These are phyloP conservation scores for Paramecium sexaurelia DNA, from an alignment of 73 alveolate species.

Conservation along the genomic window DNA sequence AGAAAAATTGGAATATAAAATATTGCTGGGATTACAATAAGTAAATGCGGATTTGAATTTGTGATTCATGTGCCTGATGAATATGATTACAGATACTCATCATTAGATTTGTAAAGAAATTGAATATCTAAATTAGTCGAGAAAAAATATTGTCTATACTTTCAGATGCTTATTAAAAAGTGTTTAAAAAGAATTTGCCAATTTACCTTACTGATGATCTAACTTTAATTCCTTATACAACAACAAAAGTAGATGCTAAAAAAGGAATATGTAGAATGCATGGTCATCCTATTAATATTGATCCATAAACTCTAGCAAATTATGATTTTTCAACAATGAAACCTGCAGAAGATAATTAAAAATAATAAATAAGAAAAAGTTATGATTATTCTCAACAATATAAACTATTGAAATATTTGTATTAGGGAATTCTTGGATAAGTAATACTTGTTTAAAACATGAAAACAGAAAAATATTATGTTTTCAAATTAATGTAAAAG, in stretches of 20 bases:
- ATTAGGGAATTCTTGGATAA: slow-evolving; percentile 93
- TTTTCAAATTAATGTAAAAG: slow-evolving; percentile 90
- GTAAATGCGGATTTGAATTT: slow-evolving; percentile 72
- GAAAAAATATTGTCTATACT: slow-evolving; percentile 63
- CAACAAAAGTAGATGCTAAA: slow-evolving; percentile 79
- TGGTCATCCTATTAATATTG: slow-evolving; percentile 53
- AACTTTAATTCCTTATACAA: slow-evolving; percentile 74
- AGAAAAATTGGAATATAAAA: not conserved
- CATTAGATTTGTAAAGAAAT: slow-evolving; percentile 56
- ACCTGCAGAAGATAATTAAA: not conserved
- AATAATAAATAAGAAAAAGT: not conserved
- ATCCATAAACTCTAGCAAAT: slow-evolving; percentile 52
- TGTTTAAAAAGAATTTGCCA: not conserved
- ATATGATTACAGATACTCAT: slow-evolving; percentile 81
- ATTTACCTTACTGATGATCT: slow-evolving; percentile 58
- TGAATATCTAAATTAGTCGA: slow-evolving; percentile 42
- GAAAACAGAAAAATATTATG: slow-evolving; percentile 79
- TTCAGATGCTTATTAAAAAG: not conserved
- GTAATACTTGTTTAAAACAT: slow-evolving; percentile 84
- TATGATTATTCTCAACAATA: slow-evolving; percentile 71
- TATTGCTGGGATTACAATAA: slow-evolving; percentile 54
- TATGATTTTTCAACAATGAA: slow-evolving; percentile 36
- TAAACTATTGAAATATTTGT: slow-evolving; percentile 74
- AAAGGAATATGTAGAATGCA: slow-evolving; percentile 76
- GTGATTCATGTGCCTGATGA: slow-evolving; percentile 76